Evolutionary conservation across 805 yeast species (phyloP), one percentile per base, ranked within the genome.

Genomic region (Pichia membranifaciens): DNA sequence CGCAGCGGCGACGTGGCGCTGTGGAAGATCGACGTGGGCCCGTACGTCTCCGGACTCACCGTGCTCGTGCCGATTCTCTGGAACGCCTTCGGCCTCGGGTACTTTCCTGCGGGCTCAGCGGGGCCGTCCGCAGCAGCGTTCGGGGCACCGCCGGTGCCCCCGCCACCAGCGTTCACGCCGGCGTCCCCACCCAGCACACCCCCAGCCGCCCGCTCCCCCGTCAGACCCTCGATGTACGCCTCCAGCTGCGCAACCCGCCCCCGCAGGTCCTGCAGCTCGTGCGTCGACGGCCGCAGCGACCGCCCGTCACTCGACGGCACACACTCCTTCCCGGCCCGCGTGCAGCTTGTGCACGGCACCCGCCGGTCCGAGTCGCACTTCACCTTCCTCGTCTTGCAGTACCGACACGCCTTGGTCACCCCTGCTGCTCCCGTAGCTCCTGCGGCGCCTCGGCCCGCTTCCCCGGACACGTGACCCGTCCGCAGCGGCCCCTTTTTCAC

Each of bases 11-110:
- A 25, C 7, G 10, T 25, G 29, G 10, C 29, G 29, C 29, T 25
- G 10, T 25, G 21, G 52, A 71, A 74, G 9, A 75, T 72, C 35
- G 59, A 55, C 6, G 57, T 54, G 7, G 60, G 57, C 1, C 61
- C 61, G 39, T 57, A 57, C 4, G 34, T 43, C 21, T 53, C 57
- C 17, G 46, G 22, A 6, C 49, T 31, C 10, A 52, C 44, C 15
- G 51, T 53, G 8, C 48, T 44, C 22, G 51, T 51, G 41, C 20
- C 36, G 7, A 53, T 43, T 22, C 35, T 45, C 6, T 51, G 49
- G 33, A 53, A 57, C 8, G 49, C 53, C 9, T 47, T 51, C 4
- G 60, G 53, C 41, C 54, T 50, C 4, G 59, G 58, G 25, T 55
- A 54, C 32, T 44, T 41, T 31, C 39, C 34, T 7, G 29, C 37